Conservation (phyloP, 2,329 filamentous ascomycete genomes). For the Passalora sequoiae region DNA sequence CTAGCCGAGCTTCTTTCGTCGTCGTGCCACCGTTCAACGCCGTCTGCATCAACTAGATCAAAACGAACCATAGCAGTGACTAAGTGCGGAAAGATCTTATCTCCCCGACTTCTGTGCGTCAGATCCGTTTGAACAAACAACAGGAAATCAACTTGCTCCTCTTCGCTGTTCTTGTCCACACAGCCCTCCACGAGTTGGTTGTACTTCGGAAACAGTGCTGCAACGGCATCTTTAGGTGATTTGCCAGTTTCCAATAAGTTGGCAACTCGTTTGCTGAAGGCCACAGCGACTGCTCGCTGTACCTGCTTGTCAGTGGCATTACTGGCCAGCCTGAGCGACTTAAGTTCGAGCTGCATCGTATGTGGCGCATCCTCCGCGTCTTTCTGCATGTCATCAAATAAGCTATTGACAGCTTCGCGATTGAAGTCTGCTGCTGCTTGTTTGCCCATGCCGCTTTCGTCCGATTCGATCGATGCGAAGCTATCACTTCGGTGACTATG, state of each 20-base stretch:
- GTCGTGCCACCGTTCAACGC: conserved; percentile 82
- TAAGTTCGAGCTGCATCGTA: conserved; percentile 90
- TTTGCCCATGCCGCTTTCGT: conserved; percentile 45
- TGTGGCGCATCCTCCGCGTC: conserved; percentile 59
- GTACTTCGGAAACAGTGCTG: conserved; percentile 45
- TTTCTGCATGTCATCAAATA: conserved; percentile 77
- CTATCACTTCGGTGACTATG: conserved; percentile 29
- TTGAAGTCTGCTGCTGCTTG: conserved; percentile 64
- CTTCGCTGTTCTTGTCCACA: conserved; percentile 39
- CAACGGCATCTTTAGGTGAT: conserved; percentile 38
- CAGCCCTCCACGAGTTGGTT: conserved; percentile 56
- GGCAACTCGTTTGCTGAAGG: conserved; percentile 75
- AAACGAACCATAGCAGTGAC: conserved; percentile 79
- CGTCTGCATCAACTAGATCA: conserved; percentile 84
- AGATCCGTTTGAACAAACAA: conserved; percentile 77
- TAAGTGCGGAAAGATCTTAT: conserved; percentile 66
- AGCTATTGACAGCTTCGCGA: conserved; percentile 75
- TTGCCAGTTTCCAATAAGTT: conserved; percentile 55
- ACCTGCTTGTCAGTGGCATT: conserved; percentile 88
- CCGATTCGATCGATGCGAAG: conserved; percentile 54
- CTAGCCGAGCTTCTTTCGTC: conserved; percentile 63
- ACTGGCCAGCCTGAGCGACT: conserved; percentile 82
- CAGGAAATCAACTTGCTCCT: conserved; percentile 75
- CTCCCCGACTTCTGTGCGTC: conserved; percentile 57
- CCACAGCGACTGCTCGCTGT: conserved; percentile 75